phyloP scores from a whole-genome alignment of 176 grass and related monocot genomes.

The Puccinellia tenuiflora region DNA sequence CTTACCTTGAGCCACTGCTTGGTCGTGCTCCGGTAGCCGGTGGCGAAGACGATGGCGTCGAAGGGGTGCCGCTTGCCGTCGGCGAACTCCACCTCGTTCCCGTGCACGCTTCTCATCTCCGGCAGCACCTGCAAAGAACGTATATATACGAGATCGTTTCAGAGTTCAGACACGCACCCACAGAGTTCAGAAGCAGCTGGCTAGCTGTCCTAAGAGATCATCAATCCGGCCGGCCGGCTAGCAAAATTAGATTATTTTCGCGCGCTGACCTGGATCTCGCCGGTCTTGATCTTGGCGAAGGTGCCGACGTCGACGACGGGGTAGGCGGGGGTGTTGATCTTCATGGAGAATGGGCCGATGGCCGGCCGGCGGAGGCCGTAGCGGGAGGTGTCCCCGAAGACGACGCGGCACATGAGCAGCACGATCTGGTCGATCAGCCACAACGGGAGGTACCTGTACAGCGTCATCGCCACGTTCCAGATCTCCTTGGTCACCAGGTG shows the following conservation, averaged over 20 bases:
- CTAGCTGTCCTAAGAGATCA: background rate
- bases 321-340: slow-evolving; percentile 33
- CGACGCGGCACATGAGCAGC: slow-evolving; percentile 42
- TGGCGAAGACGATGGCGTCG: slow-evolving; percentile 75
- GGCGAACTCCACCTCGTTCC: slow-evolving; percentile 47
- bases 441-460: slow-evolving; percentile 34
- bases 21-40: slow-evolving; percentile 59
- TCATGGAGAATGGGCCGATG: slow-evolving; percentile 53
- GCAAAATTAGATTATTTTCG: background rate
- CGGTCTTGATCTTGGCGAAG: slow-evolving; percentile 41
- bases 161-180: too few relatives aligned
- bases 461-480: slow-evolving; percentile 46
- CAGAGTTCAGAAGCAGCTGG: too few relatives aligned
- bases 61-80: slow-evolving; percentile 45
- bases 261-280: slow-evolving; percentile 43
- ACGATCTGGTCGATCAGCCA: slow-evolving; percentile 44
- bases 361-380: slow-evolving; percentile 56
- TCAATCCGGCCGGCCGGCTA: background rate
- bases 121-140: slow-evolving; percentile 33
- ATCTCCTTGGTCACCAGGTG: slow-evolving; percentile 74
- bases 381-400: slow-evolving; percentile 56
- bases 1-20: slow-evolving; percentile 63
- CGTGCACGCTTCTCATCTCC: slow-evolving; percentile 21
- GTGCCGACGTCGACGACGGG: slow-evolving; percentile 64
- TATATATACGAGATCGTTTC: background rate